phyloP scores from a whole-genome alignment of 2,329 filamentous ascomycete species.

The Penicillium sp. region DNA sequence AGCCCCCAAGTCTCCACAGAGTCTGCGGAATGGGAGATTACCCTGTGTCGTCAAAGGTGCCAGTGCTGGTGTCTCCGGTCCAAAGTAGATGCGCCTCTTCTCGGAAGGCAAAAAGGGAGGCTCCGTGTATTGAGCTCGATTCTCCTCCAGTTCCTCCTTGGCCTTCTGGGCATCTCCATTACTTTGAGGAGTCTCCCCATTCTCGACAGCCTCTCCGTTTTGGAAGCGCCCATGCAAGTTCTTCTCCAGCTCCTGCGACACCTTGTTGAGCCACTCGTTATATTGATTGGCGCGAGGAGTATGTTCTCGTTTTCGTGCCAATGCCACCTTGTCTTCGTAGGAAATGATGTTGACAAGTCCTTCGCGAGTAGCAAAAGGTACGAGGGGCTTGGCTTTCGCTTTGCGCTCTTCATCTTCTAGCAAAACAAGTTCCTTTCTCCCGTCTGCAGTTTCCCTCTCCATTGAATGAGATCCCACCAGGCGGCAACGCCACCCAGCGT shows the following conservation, averaged over 20 bases:
- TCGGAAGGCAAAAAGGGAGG: slow-evolving; percentile 87
- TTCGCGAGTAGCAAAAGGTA: slow-evolving; percentile 47
- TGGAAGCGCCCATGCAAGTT: slow-evolving; percentile 51
- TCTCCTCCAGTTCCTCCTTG: slow-evolving; percentile 59
- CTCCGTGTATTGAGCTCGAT: slow-evolving; percentile 79
- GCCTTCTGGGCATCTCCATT: slow-evolving; percentile 20
- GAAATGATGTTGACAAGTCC: slow-evolving; percentile 76
- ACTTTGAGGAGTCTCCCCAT: slow-evolving; percentile 33
- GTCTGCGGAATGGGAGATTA: slow-evolving; percentile 88
- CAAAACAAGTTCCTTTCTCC: slow-evolving; percentile 77
- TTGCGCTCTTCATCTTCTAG: slow-evolving; percentile 58
- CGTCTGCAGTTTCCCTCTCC: slow-evolving; percentile 76
- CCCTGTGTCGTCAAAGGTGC: slow-evolving; percentile 95
- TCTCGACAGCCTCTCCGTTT: slow-evolving; percentile 38
- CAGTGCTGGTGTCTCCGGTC: slow-evolving; percentile 87
- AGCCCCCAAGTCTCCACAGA: slow-evolving; percentile 86
- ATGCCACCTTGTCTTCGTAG: slow-evolving; percentile 68
- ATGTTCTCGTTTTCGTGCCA: slow-evolving; percentile 71
- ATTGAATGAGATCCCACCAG: slow-evolving; percentile 85
- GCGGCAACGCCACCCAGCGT: slow-evolving; percentile 90
- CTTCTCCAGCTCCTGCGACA: slow-evolving; percentile 53
- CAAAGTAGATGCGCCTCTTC: slow-evolving; percentile 92
- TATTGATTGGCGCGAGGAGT: slow-evolving; percentile 76
- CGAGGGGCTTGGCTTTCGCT: slow-evolving; percentile 37
- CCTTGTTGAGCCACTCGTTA: slow-evolving; percentile 73